Base-by-base conservation (phyloP, 2,329 filamentous ascomycete genomes). In the Aspergillus nomiae region DNA sequence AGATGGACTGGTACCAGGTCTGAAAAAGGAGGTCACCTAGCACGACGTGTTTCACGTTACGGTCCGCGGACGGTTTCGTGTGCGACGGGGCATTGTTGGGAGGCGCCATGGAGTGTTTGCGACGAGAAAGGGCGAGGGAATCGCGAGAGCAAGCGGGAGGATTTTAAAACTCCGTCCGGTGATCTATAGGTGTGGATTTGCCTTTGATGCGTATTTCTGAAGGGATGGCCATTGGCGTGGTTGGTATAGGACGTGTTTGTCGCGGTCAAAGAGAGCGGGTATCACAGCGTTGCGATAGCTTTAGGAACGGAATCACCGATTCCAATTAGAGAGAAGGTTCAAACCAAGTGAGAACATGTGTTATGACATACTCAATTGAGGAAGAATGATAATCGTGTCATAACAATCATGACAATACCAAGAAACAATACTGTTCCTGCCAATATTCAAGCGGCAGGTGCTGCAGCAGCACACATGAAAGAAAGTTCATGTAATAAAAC, bases 1-100 rank as follows among this genome's bases (percentile, higher is more conserved):
- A 97, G 77, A 94, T 95, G 19, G 92, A 96, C 9, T 93, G 92
- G 76, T 95, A 97, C 93, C 94, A 97, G 3, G 94, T 91, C 70
- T 89, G 89, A 80, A 97, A 96, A 71, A 89, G 88, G 36, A 95
- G 84, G 71, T 93, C 88, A 5, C 94, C 94, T 65, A 97, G 84
- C 60, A 96, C 89, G 58, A 97, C 92, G 74, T 92, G 91, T 73
- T 92, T 88, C 67, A 97, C 90, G 76, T 96, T 97, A 62, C 91
- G 90, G 69, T 90, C 89, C 11, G 83, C 69, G 53, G 74, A 63
- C 55, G 73, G 67, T 68, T 76, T 74, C 58, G 73, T 58, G 62
- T 70, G 67, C 14, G 72, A 68, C 32, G 71, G 65, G 26, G 71
- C 41, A 50, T 71, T 65, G 55, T 60, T 67, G 32, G 70, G 64